phyloP scores from a whole-genome alignment of 257 asterid species.

The Solanum sparsipilum region DNA sequence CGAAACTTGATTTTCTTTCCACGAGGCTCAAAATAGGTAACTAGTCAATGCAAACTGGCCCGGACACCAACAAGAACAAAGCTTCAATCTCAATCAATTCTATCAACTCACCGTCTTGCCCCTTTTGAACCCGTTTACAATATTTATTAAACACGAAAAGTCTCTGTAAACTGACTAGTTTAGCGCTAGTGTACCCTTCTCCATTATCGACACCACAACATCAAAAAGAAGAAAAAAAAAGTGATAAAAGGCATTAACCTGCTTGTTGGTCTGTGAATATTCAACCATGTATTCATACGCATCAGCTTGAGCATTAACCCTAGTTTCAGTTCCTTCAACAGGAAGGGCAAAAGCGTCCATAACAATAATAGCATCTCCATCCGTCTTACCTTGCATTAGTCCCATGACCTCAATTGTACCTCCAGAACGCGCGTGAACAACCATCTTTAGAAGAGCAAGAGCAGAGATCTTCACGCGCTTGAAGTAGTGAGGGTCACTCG shows the following conservation, averaged over 20 bases:
- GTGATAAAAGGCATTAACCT: conserved; percentile 25
- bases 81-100: background rate
- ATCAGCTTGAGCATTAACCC: conserved; percentile 99
- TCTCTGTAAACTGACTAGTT: background rate
- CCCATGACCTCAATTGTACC: conserved; percentile 99
- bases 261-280: conserved; percentile 78
- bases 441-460: conserved; percentile 95
- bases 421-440: conserved; percentile 97
- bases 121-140: background rate
- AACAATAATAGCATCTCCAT: conserved; percentile 87
- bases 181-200: background rate
- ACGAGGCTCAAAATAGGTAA: background rate
- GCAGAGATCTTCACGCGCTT: conserved; percentile 96
- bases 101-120: background rate
- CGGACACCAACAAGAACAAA: background rate
- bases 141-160: background rate
- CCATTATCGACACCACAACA: background rate
- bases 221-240: background rate
- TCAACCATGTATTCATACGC: conserved; percentile 98
- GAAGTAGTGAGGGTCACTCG: conserved; percentile 85
- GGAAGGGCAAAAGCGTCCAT: conserved; percentile 99
- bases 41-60: background rate
- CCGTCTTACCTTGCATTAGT: conserved; percentile 96
- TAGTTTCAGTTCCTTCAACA: conserved; percentile 97
- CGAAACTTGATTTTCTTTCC: background rate